Evolutionary conservation across 2,329 filamentous ascomycete species (phyloP), one percentile per base, ranked within the genome.

Genomic region (Raffaelea albimanens): DNA sequence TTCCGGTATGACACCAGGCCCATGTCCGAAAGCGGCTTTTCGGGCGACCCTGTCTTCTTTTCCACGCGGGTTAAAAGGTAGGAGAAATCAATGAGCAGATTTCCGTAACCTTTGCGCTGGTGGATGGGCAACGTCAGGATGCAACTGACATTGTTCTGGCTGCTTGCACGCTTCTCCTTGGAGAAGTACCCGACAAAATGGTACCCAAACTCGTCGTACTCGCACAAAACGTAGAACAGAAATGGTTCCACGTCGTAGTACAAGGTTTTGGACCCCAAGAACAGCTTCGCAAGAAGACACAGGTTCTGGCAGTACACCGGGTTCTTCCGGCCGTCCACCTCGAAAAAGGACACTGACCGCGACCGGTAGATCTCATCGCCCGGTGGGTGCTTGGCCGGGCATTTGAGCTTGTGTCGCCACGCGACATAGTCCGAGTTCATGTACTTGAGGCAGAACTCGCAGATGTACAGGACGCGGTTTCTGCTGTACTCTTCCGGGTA

Each of bases 141-240:
- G 65, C 93, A 98, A 9, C 89, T 96, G 43, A 98, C 93, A 55
- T 98, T 98, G 65, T 98, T 97, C 57, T 90, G 84, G 52, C 89
- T 95, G 64, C 87, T 91, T 2, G 88, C 85, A 40, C 94, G 78
- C 67, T 98, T 98, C 67, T 98, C 93, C 63, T 98, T 98, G 44
- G 93, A 97, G 59, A 98, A 98, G 62, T 98, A 98, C n/a, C 93
- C 93, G 22, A 97, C 91, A 56, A 98, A 93, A 62, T 96, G 93
- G 61, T 93, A 96, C 18, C 91, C 91, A 18, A 84, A 78, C 48
- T 93, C 85, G 59, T 96, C 87, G 57, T 90, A 91, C 58, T 95
- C 93, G 55, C 89, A 95, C 69, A 97, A 87, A 57, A 96, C 90
- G 63, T 97, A 97, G 69, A 97, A 97, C 7, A 97, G 67, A 63